Base-by-base conservation (phyloP, 257 asterid species). In the Solanum lignicaule region DNA sequence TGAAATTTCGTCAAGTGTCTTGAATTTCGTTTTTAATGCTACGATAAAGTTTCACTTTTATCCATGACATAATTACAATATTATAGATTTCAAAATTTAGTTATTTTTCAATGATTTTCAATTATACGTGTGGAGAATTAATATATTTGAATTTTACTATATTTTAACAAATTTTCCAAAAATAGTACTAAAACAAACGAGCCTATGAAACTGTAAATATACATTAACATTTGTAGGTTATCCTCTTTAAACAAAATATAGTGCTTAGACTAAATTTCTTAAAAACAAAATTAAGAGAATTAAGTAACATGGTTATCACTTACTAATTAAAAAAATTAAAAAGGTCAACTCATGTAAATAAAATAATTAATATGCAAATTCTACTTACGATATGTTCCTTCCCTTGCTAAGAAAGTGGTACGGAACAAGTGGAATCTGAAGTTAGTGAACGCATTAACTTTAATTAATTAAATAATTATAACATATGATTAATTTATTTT, bases 371-470 rank as follows among this genome's bases (percentile, higher is more conserved):
- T 25, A 33, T 25, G 65, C 25, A 79, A 46, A 10, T 81, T 46
- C 9, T 46, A 27, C 35, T 46, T 41, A 7, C 62, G 16, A 7
- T 27, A 5, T 46, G n/a, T 76, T 81, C 85, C 20, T 29, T 46
- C 41, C 41, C 85, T 81, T 46, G 66, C 68, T 20, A 81, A 81
- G 85, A 81, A 43, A 46, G 85, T 81, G 85, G 85, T 81, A 81
- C 85, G 85, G 85, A 81, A 81, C 85, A 81, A 81, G 66, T 46
- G 85, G 85, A 81, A 81, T 81, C 85, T 81, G 39, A 46, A 46
- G 18, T 29, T 81, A 81, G 85, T 43, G 27, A 81, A 43, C 9
- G 39, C 85, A 27, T 81, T 81, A 81, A 81, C 27, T 27, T 25
- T 81, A 81, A 81, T 81, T 79, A 43, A 79, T 79, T 25, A 79